A percentile compares a stretch with the other conserved stretches of the same genome.
Conservation (phyloP, 345 rosid genomes). For the Gossypium arboreum region DNA sequence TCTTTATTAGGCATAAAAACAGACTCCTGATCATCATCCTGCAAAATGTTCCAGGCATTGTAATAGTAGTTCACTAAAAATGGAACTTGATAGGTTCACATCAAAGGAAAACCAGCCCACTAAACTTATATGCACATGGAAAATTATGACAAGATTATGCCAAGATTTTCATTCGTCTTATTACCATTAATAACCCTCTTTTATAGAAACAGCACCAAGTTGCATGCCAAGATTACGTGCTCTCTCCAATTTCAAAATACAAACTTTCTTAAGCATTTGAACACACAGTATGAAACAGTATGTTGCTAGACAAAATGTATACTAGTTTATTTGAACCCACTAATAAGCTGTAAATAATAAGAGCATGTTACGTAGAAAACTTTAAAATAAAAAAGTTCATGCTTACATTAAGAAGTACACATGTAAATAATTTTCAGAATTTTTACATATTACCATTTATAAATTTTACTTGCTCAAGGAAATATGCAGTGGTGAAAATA, state of each 20-base stretch:
- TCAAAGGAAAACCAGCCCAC: background rate
- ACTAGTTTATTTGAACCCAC: background rate
- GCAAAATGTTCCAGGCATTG: constrained; percentile 18
- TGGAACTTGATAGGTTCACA: background rate
- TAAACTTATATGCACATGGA: background rate
- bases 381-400: background rate
- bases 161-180: background rate
- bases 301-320: background rate
- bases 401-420: background rate
- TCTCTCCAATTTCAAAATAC: background rate
- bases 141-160: background rate
- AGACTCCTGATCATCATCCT: constrained; percentile 80
- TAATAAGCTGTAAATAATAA: background rate
- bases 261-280: background rate
- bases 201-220: background rate
- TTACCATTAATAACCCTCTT: background rate
- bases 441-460: background rate
- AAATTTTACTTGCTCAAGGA: background rate
- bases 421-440: background rate
- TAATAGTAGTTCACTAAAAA: constrained; percentile 8
- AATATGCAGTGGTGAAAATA: background rate
- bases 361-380: background rate
- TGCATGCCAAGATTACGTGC: background rate
- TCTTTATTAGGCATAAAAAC: constrained; percentile 59
- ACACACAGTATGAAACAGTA: background rate